Evolutionary conservation across 495 filamentous ascomycete genomes (phyloP), one percentile per base, ranked within the genome.

Genomic region (Lindgomyces ingoldianus): DNA sequence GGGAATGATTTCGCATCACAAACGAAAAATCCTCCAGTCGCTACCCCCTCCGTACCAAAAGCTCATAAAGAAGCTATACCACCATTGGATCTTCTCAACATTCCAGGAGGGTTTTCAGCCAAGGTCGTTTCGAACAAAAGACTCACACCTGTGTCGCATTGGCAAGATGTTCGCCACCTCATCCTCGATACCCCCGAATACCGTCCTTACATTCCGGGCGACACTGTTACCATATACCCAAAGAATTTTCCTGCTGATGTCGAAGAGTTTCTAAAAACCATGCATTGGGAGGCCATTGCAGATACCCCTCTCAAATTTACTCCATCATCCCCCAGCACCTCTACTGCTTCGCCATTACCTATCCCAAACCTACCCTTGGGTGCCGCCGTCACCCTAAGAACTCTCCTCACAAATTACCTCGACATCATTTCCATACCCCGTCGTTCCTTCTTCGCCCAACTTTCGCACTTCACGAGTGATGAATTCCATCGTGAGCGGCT

Each of bases 151-250:
- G 45, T 66, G 6, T 77, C 74, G 6, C 94, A 99, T 74, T 97
- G 91, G 88, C 94, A 99, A 74, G 95, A 98, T 79, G 94, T 98
- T 29, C 87, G 94, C 1, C 83, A 86, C 52, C 75, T 97, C n/a
- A 74, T 72, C 1, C 78, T 96, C 16, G 78, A 79, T 0, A 72
- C 87, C 1, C 62, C 78, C 0, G 72, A 78, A 10, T 65, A 73
- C 0, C 61, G 83, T 14, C 60, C 72, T 0, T 85, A 87, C 58
- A 67, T 69, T 0, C 91, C 95, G 0, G 92, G 93, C 2, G 88
- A 94, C 59, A 84, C 89, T 18, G 74, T 94, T 46, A 81, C 85
- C 9, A 84, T 99, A 39, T 91, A 86, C 27, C 94, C 94, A 0
- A 93, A 96, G 73, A 97, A 96, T 70, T 90, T 88, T 57, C 77